Percentiles rank a stretch among this genome's conserved stretches.
Evolutionary conservation across 2,329 filamentous ascomycete species (phyloP).

Genomic region (Colletotrichum sp.): DNA sequence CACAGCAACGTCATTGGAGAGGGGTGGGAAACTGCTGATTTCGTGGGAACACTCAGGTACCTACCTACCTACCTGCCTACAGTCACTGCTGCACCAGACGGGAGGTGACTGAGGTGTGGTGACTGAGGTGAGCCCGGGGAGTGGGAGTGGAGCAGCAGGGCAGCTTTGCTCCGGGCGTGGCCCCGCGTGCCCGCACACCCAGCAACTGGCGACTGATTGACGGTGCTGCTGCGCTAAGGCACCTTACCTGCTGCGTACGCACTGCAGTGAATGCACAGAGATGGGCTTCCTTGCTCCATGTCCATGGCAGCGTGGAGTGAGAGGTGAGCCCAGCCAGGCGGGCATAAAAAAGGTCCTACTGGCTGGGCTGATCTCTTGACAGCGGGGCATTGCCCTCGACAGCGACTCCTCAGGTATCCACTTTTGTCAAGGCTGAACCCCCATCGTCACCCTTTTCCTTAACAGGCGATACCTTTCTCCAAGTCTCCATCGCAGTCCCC

Average conservation of each 20-base stretch:
- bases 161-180: background rate
- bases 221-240: background rate
- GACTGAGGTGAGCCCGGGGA: background rate
- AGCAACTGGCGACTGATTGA: background rate
- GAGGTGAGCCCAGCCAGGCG: background rate
- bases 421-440: background rate
- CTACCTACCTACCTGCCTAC: no score
- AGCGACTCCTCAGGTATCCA: background rate
- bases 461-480: background rate
- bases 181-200: background rate
- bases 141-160: background rate
- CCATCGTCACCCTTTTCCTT: background rate
- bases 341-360: constrained; percentile 7
- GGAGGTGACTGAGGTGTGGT: background rate
- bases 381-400: background rate
- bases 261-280: background rate
- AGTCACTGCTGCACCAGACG: background rate
- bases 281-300: background rate
- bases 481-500: background rate
- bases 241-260: background rate
- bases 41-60: background rate
- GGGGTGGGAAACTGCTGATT: background rate
- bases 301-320: background rate
- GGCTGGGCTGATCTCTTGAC: background rate
- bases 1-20: constrained; percentile 19